Conservation (phyloP, 2,329 filamentous ascomycete species). For the Sclerotinia nivalis region DNA sequence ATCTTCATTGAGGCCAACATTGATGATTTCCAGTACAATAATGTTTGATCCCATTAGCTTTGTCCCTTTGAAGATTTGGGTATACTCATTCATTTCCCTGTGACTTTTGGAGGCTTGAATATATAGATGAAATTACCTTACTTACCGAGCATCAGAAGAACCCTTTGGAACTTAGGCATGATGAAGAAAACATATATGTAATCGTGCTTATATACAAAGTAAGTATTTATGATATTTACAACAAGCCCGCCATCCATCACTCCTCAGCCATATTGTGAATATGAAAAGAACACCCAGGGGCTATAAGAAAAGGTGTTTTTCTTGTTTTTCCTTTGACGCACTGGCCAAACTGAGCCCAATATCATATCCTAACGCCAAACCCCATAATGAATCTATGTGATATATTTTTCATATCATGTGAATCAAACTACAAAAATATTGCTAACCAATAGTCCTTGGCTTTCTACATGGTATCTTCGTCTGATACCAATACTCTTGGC, state of each 20-base stretch:
- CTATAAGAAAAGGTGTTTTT: not conserved
- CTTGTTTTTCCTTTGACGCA: not conserved
- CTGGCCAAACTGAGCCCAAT: not conserved
- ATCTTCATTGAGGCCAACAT: too few relatives aligned
- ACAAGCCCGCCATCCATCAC: not conserved
- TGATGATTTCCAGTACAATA: too few relatives aligned
- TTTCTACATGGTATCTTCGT: constrained; percentile 77
- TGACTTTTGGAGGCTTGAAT: too few relatives aligned
- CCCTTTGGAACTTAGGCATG: not conserved
- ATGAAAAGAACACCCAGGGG: not conserved
- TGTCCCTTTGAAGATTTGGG: too few relatives aligned
- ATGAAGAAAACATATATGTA: not conserved
- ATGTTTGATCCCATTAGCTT: too few relatives aligned
- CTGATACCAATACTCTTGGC: constrained; percentile 73
- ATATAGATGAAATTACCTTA: not conserved
- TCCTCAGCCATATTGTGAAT: not conserved
- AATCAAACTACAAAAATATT: constrained; percentile 67
- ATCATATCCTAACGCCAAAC: not conserved
- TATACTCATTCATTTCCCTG: too few relatives aligned
- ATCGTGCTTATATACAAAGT: not conserved
- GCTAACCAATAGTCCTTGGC: constrained; percentile 73
- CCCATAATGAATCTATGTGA: not conserved
- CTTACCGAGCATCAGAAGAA: not conserved
- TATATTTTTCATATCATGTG: not conserved
- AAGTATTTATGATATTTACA: constrained; percentile 2